These are phyloP conservation scores for Beauveria brongniartii DNA, from an alignment of 2,329 filamentous ascomycete species.

Conservation along the genomic window DNA sequence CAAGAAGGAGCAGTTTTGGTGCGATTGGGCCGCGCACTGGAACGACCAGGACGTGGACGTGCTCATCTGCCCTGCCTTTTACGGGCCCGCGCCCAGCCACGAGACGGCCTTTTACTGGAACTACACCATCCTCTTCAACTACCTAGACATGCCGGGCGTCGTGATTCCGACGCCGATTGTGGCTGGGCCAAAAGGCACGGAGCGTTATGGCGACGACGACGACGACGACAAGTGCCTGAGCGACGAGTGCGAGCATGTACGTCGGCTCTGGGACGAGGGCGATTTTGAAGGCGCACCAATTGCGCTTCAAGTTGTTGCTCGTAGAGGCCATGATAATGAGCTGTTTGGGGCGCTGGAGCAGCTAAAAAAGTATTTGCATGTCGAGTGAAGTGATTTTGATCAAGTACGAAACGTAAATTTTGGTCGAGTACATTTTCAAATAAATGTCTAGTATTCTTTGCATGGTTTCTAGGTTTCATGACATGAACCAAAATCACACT, in stretches of 20 bases:
- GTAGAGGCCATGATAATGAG: constrained; percentile 27
- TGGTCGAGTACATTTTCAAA: too few relatives aligned
- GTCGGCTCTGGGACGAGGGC: constrained; percentile 23
- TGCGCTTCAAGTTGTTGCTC: constrained; percentile 25
- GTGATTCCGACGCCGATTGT: constrained; percentile 27
- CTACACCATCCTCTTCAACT: constrained; percentile 30
- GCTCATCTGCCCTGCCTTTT: constrained; percentile 26
- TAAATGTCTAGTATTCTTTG: too few relatives aligned
- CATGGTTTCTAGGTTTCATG: too few relatives aligned
- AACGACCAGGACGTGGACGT: constrained; percentile 28
- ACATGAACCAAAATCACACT: too few relatives aligned
- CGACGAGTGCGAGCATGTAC: constrained; percentile 22
- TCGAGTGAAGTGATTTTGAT: not conserved
- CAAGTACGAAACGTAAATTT: too few relatives aligned
- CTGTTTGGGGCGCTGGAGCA: constrained; percentile 23
- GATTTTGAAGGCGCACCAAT: constrained; percentile 27
- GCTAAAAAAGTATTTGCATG: constrained; percentile 15
- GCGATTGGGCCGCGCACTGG: constrained; percentile 27
- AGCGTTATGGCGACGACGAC: not conserved
- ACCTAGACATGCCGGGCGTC: constrained; percentile 29
- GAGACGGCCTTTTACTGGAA: constrained; percentile 29
- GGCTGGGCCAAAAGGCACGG: constrained; percentile 22
- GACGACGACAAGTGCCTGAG: constrained; percentile 11
- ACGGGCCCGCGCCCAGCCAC: constrained; percentile 29
- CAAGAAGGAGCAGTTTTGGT: constrained; percentile 24